phyloP scores from a whole-genome alignment of 352 stramenopile species.

The Plasmopara muralis region DNA sequence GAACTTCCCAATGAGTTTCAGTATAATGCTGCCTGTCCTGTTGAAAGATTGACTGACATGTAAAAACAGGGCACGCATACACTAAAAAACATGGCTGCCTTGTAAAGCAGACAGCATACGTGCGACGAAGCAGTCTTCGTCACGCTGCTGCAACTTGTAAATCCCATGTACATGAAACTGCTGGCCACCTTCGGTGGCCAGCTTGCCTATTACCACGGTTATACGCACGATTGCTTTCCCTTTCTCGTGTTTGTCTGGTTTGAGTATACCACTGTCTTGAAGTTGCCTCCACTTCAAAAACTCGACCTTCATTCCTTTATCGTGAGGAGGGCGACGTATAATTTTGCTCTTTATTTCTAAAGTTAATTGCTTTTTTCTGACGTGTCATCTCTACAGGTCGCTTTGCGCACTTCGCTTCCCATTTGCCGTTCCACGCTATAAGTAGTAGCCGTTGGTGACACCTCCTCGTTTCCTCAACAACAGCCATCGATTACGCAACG shows the following conservation, averaged over 20 bases:
- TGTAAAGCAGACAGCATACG: too few species aligned
- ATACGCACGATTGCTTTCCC: neutral
- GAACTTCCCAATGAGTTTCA: too few species aligned
- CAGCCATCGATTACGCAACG: neutral
- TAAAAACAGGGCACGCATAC: too few species aligned
- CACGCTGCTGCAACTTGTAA: constrained; percentile 1
- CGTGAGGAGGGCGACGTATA: constrained; percentile 12
- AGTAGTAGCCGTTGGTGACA: constrained; percentile 14
- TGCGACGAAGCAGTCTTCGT: neutral
- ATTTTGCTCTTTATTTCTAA: neutral
- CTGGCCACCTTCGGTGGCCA: constrained; percentile 2
- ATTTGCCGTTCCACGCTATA: constrained; percentile 32
- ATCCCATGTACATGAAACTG: neutral
- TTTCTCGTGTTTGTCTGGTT: constrained; percentile 12
- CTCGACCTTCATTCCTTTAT: constrained; percentile 13
- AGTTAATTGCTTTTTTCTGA: constrained; percentile 12
- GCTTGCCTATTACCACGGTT: too few species aligned
- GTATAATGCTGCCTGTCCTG: too few species aligned
- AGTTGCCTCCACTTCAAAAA: constrained; percentile 21
- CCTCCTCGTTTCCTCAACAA: neutral
- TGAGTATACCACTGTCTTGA: constrained; percentile 24
- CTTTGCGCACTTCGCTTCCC: constrained; percentile 13
- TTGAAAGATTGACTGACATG: too few species aligned
- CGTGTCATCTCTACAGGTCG: constrained; percentile 12
- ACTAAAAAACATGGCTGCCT: too few species aligned